Base-by-base conservation (phyloP, 495 filamentous ascomycete genomes). In the Penicillium psychrofluorescens region DNA sequence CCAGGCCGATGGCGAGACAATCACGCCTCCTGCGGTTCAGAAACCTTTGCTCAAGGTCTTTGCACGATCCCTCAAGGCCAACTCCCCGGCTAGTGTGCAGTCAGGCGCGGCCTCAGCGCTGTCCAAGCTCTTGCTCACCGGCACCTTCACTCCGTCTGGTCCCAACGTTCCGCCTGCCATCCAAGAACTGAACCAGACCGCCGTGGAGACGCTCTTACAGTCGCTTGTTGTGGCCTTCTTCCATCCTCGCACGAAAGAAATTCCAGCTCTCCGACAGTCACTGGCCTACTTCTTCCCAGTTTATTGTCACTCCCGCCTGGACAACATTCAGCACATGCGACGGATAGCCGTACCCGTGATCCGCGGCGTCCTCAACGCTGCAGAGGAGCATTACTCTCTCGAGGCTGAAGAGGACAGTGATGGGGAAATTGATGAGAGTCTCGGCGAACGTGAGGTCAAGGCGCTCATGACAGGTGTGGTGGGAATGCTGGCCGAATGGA, bases 251-350 rank as follows among this genome's bases (percentile, higher is more conserved):
- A 91, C 87, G 11, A 73, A 77, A 2, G 77, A 79, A 32, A 97
- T 95, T 57, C 85, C 92, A 47, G 80, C 78, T n/a, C 82, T 97
- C 13, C 75, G 90, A 0, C 92, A 98, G 64, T 81, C 88, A 0
- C 74, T 98, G 16, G 88, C 85, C 41, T 98, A 98, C 61, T 97
- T 96, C 74, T 75, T 98, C 51, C 92, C 92, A 0, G 92, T 96
- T 0, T 98, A 94, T 71, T 90, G 86, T 58, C 94, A 90, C 59
- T 86, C 82, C 16, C 74, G 84, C 9, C 59, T 80, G 8, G 83
- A 84, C 34, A 95, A 95, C 57, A 87, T 89, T 49, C 73, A 80
- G 22, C 72, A 84, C 15, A 90, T 97, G 87, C 77, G 79, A 10
- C 54, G 62, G 6, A 72, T 96, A 7, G 75, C 82, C 6, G 74